These are phyloP conservation scores for Verticillium nonalfalfae DNA, from an alignment of 2,329 filamentous ascomycete genomes.

Conservation along the genomic window DNA sequence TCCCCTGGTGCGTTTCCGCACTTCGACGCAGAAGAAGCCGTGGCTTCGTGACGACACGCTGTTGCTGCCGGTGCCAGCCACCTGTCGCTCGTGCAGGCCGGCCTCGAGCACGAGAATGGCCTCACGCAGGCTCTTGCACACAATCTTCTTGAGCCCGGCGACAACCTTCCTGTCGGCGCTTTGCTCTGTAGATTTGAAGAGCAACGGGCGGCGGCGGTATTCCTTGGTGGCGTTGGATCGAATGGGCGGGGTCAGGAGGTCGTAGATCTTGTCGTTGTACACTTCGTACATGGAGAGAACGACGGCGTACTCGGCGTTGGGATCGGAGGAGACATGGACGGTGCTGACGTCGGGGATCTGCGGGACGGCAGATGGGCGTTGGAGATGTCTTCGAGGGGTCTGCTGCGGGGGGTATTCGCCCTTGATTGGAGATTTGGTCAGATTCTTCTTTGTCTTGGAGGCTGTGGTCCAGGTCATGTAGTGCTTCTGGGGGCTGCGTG, in stretches of 20 bases:
- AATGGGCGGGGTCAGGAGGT: slow-evolving; percentile 66
- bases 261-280: slow-evolving; percentile 97
- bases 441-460: slow-evolving; percentile 35
- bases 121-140: slow-evolving; percentile 76
- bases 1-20: slow-evolving; percentile 66
- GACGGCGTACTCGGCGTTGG: slow-evolving; percentile 73
- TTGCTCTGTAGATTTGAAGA: slow-evolving; percentile 88
- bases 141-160: slow-evolving; percentile 81
- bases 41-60: slow-evolving; percentile 89
- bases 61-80: slow-evolving; percentile 88
- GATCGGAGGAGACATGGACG: slow-evolving; percentile 60
- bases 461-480: slow-evolving; percentile 22
- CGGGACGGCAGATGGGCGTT: slow-evolving; percentile 65
- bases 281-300: slow-evolving; percentile 98
- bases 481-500: slow-evolving; percentile 8
- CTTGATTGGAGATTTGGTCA: slow-evolving; percentile 42
- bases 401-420: slow-evolving; percentile 45
- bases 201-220: slow-evolving; percentile 66
- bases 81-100: slow-evolving; percentile 77
- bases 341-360: slow-evolving; percentile 68
- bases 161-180: slow-evolving; percentile 93
- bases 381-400: slow-evolving; percentile 55
- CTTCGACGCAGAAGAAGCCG: slow-evolving; percentile 92
- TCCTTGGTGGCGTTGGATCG: slow-evolving; percentile 61
- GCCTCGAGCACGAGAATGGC: slow-evolving; percentile 87